A percentile compares a stretch with the other conserved stretches of the same genome.
phyloP scores from a whole-genome alignment of 345 rosid species.

The Combretum micranthum region DNA sequence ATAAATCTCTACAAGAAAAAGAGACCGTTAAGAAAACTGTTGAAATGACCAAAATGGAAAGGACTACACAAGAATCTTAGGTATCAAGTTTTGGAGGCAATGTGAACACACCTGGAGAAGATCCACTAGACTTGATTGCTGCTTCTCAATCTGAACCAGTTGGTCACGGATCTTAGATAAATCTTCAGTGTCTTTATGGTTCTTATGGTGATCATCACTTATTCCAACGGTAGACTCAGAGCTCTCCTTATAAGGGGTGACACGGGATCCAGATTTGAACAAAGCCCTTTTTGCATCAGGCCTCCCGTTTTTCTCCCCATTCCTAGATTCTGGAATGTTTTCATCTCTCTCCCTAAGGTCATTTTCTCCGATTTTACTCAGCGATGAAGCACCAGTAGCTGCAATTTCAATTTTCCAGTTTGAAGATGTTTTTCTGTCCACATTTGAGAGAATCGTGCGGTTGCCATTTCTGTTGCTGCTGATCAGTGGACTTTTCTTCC shows the following conservation, averaged over 20 bases:
- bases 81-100: constrained; percentile 7
- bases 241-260: constrained; percentile 42
- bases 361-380: constrained; percentile 20
- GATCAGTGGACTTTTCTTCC: constrained; percentile 43
- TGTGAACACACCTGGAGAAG: constrained; percentile 73
- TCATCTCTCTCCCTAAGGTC: constrained; percentile 26
- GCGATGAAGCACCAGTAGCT: constrained; percentile 19
- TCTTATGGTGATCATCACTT: constrained; percentile 45
- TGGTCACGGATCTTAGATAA: constrained; percentile 69
- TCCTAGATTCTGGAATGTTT: constrained; percentile 13
- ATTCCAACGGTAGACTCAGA: constrained; percentile 22
- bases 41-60: neutral
- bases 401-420: constrained; percentile 50
- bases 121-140: constrained; percentile 78
- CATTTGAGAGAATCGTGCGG: constrained; percentile 20
- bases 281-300: constrained; percentile 39
- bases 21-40: neutral
- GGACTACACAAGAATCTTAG: neutral
- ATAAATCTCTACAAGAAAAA: constrained; percentile 52
- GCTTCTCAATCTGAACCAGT: constrained; percentile 89
- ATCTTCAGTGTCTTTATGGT: constrained; percentile 69
- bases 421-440: constrained; percentile 39
- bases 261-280: constrained; percentile 49
- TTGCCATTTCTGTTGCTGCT: constrained; percentile 37
- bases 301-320: constrained; percentile 23